Percentiles rank a stretch among this genome's conserved stretches.
phyloP scores from a whole-genome alignment of 306 rosid genomes.

The Lathyrus aphaca region DNA sequence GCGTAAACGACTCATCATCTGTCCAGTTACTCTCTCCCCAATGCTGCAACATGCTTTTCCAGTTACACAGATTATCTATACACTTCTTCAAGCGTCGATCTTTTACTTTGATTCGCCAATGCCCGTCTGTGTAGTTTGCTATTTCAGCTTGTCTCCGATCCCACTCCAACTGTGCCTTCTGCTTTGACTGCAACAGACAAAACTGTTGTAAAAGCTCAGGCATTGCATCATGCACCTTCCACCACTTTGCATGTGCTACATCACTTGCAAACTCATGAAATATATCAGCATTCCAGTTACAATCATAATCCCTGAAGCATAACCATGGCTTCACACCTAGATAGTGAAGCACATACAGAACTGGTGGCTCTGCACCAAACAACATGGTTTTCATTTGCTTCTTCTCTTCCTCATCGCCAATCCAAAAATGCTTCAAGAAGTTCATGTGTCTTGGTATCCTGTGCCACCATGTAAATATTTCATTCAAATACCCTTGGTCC shows the following conservation, averaged over 20 bases:
- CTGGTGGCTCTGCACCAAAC: slow-evolving; percentile 84
- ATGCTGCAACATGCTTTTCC: slow-evolving; percentile 89
- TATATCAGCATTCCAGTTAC: slow-evolving; percentile 86
- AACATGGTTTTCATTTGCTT: slow-evolving; percentile 74
- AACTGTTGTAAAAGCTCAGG: slow-evolving; percentile 81
- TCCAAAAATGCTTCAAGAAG: slow-evolving; percentile 94
- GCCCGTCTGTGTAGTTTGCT: slow-evolving; percentile 77
- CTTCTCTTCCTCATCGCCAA: slow-evolving; percentile 81
- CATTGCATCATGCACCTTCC: slow-evolving; percentile 93
- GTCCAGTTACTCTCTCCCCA: slow-evolving; percentile 99
- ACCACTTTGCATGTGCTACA: slow-evolving; percentile 87
- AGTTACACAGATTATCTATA: slow-evolving; percentile 68
- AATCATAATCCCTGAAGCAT: slow-evolving; percentile 87
- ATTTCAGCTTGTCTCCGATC: slow-evolving; percentile 77
- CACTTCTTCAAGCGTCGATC: slow-evolving; percentile 73
- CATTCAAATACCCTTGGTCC: slow-evolving; percentile 90
- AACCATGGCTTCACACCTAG: slow-evolving; percentile 90
- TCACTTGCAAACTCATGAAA: slow-evolving; percentile 90
- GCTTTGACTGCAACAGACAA: slow-evolving; percentile 76
- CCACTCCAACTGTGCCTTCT: slow-evolving; percentile 92
- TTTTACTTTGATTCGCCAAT: slow-evolving; percentile 68
- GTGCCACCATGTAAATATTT: slow-evolving; percentile 97
- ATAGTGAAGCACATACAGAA: slow-evolving; percentile 82
- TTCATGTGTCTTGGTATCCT: slow-evolving; percentile 96
- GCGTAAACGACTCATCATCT: slow-evolving; percentile 54